Base-by-base conservation (phyloP, 2,329 filamentous ascomycete species). In the Dactylonectria macrodidyma region DNA sequence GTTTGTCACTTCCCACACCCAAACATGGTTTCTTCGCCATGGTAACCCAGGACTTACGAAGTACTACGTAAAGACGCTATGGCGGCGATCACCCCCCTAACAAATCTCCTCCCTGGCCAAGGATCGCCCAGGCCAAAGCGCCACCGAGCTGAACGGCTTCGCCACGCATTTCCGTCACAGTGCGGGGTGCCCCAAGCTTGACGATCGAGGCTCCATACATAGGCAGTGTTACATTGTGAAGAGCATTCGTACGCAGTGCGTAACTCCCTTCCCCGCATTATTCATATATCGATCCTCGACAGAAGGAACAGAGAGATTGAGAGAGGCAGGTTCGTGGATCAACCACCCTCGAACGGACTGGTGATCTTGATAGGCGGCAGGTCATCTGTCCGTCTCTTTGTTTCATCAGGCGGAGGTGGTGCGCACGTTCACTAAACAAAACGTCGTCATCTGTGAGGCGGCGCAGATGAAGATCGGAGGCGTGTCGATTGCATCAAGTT, bases 381-480 rank as follows among this genome's bases (percentile, higher is more conserved):
- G 38, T 34, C 11, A n/a, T 16, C 14, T 33, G 24, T 26, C 26
- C 48, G 26, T 51, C 24, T 52, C 24, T 33, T 30, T 54, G 51
- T 54, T 54, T 54, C 51, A 54, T 54, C 30, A 19, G n/a, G 30
- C 51, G 30, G 19, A 19, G 19, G 51, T 36, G n/a, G 7, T 8
- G n/a, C 19, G 30, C n/a, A 36, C n/a, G 51, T 50, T 36, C 51
- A 30, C 26, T 30, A 30, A 19, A 19, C 51, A 8, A 11, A 30
- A 34, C 16, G n/a, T 38, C 33, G 51, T 54, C 51, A 54, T 52
- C 50, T 36, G 30, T 19, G 34, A n/a, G 30, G 30, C 10, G 34
- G 10, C 34, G 8, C 51, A 54, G 51, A 54, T 54, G 33, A 36
- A 54, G 51, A 54, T 54, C 51, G 51, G 51, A 54, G 51, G 26